Percentiles rank a stretch among this genome's conserved stretches.
These are phyloP conservation scores for Hypocreales sp. DNA, from an alignment of 2,329 filamentous ascomycete species.

Conservation along the genomic window DNA sequence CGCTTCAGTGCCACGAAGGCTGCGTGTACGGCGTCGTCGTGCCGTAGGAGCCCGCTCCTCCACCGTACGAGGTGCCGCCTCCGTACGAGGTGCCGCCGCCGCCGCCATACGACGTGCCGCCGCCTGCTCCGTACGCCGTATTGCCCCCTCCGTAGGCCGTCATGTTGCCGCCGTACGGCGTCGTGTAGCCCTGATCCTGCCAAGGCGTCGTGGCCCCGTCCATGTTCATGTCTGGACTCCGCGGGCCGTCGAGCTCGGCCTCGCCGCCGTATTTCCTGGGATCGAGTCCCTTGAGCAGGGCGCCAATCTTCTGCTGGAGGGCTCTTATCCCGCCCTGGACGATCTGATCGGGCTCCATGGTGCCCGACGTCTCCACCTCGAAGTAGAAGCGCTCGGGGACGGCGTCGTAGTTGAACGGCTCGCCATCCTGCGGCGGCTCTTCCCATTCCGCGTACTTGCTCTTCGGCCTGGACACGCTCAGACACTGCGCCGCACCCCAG, in stretches of 20 bases:
- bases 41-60: conserved; percentile 27
- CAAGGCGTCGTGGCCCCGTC: conserved; percentile 38
- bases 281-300: conserved; percentile 48
- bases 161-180: conserved; percentile 45
- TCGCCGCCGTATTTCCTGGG: conserved; percentile 32
- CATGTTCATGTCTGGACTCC: conserved; percentile 50
- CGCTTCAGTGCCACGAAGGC: conserved; percentile 28
- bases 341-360: conserved; percentile 77
- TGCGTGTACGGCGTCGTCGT: conserved; percentile 28
- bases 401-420: conserved; percentile 83
- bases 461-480: too few relatives aligned
- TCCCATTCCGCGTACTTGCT: conserved; percentile 69
- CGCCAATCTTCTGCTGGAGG: conserved; percentile 79
- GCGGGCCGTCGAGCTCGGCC: conserved; percentile 45
- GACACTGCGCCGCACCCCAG: conserved; percentile 3
- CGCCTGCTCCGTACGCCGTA: conserved; percentile 50
- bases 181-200: conserved; percentile 52
- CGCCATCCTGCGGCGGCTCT: conserved; percentile 63
- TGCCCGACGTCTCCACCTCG: conserved; percentile 80
- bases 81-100: conserved; percentile 23
- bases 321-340: conserved; percentile 79
- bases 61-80: conserved; percentile 47
- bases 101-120: conserved; percentile 51
- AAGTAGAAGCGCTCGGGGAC: conserved; percentile 78
- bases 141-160: conserved; percentile 51